Evolutionary conservation across 2,329 filamentous ascomycete genomes (phyloP).

Genomic region (Zarea fungicola): DNA sequence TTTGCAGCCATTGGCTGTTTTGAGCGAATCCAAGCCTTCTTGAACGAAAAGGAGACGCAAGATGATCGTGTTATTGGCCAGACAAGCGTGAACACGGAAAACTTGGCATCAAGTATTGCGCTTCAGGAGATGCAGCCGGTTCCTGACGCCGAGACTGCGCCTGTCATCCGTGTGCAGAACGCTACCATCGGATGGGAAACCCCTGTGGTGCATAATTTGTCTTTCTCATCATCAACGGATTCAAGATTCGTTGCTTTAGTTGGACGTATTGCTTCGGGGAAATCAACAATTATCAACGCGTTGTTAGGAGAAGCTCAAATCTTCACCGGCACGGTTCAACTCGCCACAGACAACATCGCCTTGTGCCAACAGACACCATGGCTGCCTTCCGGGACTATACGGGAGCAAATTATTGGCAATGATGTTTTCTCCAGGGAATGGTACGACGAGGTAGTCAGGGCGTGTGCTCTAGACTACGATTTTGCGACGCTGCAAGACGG

Average conservation of each 20-base stretch:
- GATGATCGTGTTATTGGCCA: constrained; percentile 8
- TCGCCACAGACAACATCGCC: constrained; percentile 1
- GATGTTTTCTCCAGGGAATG: background rate
- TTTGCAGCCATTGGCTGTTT: constrained; percentile 8
- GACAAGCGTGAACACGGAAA: background rate
- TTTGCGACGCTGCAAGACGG: constrained; percentile 5
- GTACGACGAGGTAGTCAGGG: constrained; percentile 6
- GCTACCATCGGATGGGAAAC: constrained; percentile 12
- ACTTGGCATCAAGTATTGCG: background rate
- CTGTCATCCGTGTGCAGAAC: constrained; percentile 10
- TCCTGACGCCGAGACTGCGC: background rate
- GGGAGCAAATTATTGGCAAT: constrained; percentile 6
- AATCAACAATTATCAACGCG: constrained; percentile 7
- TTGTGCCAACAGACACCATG: constrained; percentile 11
- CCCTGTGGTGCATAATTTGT: constrained; percentile 12
- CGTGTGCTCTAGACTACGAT: constrained; percentile 10
- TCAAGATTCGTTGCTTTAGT: constrained; percentile 7
- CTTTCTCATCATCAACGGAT: constrained; percentile 6
- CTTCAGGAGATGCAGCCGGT: background rate
- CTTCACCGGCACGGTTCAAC: background rate
- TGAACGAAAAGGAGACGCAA: constrained; percentile 9
- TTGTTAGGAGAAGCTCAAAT: constrained; percentile 9
- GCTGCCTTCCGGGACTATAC: constrained; percentile 6
- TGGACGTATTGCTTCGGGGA: constrained; percentile 9
- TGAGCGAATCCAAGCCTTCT: constrained; percentile 9